Conservation (phyloP, 352 stramenopile genomes). For the Phytophthora sansomeana region DNA sequence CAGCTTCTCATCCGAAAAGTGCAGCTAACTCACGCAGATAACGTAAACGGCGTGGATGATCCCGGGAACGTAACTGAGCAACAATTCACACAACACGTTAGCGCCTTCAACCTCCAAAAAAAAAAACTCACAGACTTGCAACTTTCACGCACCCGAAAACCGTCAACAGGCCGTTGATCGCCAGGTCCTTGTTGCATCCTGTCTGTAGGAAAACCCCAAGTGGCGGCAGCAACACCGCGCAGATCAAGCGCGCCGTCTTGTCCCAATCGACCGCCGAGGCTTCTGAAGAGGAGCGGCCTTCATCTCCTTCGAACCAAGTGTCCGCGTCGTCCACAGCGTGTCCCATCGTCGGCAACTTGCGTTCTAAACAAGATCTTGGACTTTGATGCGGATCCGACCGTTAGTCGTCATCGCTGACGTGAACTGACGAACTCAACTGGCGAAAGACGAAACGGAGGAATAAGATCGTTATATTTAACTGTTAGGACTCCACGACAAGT, state of each 20-base stretch:
- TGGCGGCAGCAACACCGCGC: constrained; percentile 55
- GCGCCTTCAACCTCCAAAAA: background rate
- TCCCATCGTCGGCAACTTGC: constrained; percentile 10
- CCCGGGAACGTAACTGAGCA: constrained; percentile 57
- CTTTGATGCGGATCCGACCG: background rate
- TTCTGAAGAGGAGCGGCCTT: constrained; percentile 24
- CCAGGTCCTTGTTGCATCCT: constrained; percentile 65
- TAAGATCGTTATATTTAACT: constrained; percentile 36
- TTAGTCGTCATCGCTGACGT: constrained; percentile 2
- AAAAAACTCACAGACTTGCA: no score
- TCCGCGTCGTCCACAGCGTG: constrained; percentile 30
- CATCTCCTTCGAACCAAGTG: constrained; percentile 40
- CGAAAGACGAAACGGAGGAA: constrained; percentile 12
- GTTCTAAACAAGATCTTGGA: constrained; percentile 14
- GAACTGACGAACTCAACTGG: constrained; percentile 19
- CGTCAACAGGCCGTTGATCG: constrained; percentile 75
- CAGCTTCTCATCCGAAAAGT: background rate
- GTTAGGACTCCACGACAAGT: constrained; percentile 14
- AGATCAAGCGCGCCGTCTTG: constrained; percentile 56
- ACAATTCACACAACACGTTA: constrained; percentile 7
- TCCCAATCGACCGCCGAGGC: constrained; percentile 43
- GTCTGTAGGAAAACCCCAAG: constrained; percentile 65
- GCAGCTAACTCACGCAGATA: constrained; percentile 42
- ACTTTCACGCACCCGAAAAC: constrained; percentile 59
- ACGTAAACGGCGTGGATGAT: constrained; percentile 69